Percentiles rank a stretch among this genome's conserved stretches.
These are phyloP conservation scores for Pichia occidentalis DNA, from an alignment of 805 yeast genomes.

Conservation along the genomic window DNA sequence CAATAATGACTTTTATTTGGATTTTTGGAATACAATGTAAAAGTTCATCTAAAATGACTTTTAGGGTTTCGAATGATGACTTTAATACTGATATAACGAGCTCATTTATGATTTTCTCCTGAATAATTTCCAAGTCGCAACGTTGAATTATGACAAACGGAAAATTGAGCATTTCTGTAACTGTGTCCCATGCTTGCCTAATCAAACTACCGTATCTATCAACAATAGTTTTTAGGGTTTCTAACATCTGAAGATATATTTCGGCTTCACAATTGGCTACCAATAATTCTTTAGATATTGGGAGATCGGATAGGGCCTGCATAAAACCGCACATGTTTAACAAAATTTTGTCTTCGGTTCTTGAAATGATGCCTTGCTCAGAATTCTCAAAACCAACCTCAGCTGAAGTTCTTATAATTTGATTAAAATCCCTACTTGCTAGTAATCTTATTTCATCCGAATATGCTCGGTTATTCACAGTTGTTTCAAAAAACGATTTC, in stretches of 20 bases:
- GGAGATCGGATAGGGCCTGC: slow-evolving; percentile 33
- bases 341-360: slow-evolving; percentile 44
- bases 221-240: slow-evolving; percentile 63
- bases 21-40: slow-evolving; percentile 60
- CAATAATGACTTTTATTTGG: slow-evolving; percentile 60
- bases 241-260: slow-evolving; percentile 53
- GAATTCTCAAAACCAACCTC: slow-evolving; percentile 33
- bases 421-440: slow-evolving; percentile 46
- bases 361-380: slow-evolving; percentile 7
- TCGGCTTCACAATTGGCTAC: slow-evolving; percentile 58
- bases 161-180: slow-evolving; percentile 54
- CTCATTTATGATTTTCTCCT: slow-evolving; percentile 35
- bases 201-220: slow-evolving; percentile 68
- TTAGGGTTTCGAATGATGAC: slow-evolving; percentile 75
- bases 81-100: slow-evolving; percentile 48
- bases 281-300: slow-evolving; percentile 35
- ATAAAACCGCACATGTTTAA: slow-evolving; percentile 42
- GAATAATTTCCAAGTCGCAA: slow-evolving; percentile 19
- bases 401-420: slow-evolving; percentile 38
- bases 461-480: slow-evolving; percentile 39
- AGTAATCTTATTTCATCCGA: slow-evolving; percentile 41
- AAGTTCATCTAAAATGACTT: slow-evolving; percentile 81
- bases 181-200: slow-evolving; percentile 58
- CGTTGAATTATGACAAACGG: slow-evolving; percentile 44
- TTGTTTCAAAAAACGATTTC: slow-evolving; percentile 38